A percentile compares a stretch with the other conserved stretches of the same genome.
These are phyloP conservation scores for Pichia sp. DNA, from an alignment of 1,139 yeast species.

Conservation along the genomic window DNA sequence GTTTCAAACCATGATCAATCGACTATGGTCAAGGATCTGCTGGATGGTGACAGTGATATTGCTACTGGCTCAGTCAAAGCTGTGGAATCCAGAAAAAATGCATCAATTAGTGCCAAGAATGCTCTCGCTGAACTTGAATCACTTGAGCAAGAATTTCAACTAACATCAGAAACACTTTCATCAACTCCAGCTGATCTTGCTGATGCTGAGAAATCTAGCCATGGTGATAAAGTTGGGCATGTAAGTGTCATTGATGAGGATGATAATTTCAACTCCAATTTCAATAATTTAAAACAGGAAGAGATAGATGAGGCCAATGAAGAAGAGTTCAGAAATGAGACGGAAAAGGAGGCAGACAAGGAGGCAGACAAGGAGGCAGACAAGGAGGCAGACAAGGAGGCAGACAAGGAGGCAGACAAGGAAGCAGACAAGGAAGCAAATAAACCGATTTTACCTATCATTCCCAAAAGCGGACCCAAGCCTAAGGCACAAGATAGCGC, in stretches of 20 bases:
- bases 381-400: not conserved
- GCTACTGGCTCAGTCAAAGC: not conserved
- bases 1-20: not conserved
- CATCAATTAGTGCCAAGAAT: not conserved
- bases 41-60: too few species aligned
- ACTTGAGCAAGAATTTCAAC: slow-evolving; percentile 2
- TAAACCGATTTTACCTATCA: not conserved
- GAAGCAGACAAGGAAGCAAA: not conserved
- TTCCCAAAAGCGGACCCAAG: slow-evolving; percentile 4
- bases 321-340: too few species aligned
- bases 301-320: too few species aligned
- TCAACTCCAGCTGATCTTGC: not conserved
- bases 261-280: too few species aligned
- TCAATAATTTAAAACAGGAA: too few species aligned
- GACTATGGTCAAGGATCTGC: too few species aligned
- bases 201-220: not conserved
- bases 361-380: too few species aligned
- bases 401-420: not conserved
- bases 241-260: too few species aligned
- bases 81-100: not conserved
- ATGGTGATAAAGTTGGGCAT: too few species aligned
- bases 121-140: slow-evolving; percentile 2
- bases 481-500: not conserved
- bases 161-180: not conserved
- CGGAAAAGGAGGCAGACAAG: too few species aligned